These are phyloP conservation scores for Dioscorea dumetorum DNA, from an alignment of 106 monocot species.

Conservation along the genomic window DNA sequence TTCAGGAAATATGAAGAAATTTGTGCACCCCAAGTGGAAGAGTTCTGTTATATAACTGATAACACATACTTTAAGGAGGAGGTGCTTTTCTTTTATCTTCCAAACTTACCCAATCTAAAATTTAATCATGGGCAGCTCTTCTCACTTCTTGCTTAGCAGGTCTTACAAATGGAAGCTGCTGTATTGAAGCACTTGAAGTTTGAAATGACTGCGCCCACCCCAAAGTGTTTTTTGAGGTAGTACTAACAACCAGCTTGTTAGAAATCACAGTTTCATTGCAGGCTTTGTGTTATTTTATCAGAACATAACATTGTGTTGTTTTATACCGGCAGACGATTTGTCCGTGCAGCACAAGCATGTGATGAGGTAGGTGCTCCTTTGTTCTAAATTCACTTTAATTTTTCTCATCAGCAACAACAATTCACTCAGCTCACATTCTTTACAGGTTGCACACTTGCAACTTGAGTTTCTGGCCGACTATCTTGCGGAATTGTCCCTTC, in stretches of 20 bases:
- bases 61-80: conserved; percentile 85
- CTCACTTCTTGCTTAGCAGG: conserved; percentile 20
- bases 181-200: conserved; percentile 76
- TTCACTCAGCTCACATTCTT: not conserved
- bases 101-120: too few species aligned
- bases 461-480: conserved; percentile 83
- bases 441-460: conserved; percentile 33
- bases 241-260: too few species aligned
- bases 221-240: conserved; percentile 90
- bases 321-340: conserved; percentile 47
- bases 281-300: too few species aligned
- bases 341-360: conserved; percentile 61
- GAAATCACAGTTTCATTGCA: too few species aligned
- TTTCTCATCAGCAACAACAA: not conserved
- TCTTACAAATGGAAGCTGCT: conserved; percentile 82
- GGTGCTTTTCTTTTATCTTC: conserved; percentile 14
- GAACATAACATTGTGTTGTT: not conserved
- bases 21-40: conserved; percentile 87
- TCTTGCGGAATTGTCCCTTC: conserved; percentile 70
- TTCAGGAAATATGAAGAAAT: conserved; percentile 90
- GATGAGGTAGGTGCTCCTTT: conserved; percentile 45
- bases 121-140: too few species aligned
- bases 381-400: not conserved
- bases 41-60: conserved; percentile 85
- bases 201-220: conserved; percentile 79